These are phyloP conservation scores for Leptographium radiaticola DNA, from an alignment of 2,329 filamentous ascomycete genomes.

Conservation along the genomic window DNA sequence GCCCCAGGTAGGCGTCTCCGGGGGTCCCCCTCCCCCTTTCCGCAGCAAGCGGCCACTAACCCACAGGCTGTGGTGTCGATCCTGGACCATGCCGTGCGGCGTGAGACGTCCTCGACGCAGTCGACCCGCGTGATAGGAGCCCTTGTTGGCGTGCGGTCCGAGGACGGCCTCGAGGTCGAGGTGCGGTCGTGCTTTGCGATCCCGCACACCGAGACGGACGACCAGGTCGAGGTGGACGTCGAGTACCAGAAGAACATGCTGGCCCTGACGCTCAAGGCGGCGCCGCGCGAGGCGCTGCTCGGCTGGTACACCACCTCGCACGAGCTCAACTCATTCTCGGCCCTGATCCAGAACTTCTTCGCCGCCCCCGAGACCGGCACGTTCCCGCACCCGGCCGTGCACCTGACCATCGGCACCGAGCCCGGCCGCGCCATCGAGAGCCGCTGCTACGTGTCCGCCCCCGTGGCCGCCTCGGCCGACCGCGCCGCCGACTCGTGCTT, in stretches of 20 bases:
- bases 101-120: constrained; percentile 61
- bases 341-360: constrained; percentile 99
- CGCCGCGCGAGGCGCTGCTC: constrained; percentile 84
- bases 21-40: not conserved
- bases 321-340: constrained; percentile 96
- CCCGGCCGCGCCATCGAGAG: constrained; percentile 82
- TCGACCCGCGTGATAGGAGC: constrained; percentile 95
- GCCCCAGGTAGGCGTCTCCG: constrained; percentile 58
- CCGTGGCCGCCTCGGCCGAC: constrained; percentile 89
- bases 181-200: constrained; percentile 96
- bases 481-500: constrained; percentile 90
- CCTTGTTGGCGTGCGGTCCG: constrained; percentile 79
- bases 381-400: constrained; percentile 92
- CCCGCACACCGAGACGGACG: constrained; percentile 93
- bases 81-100: constrained; percentile 86
- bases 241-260: constrained; percentile 99
- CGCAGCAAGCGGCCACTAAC: not conserved
- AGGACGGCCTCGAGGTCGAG: constrained; percentile 94
- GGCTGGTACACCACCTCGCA: constrained; percentile 97
- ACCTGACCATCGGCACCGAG: constrained; percentile 86
- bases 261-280: constrained; percentile 81
- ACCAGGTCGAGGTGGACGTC: constrained; percentile 98
- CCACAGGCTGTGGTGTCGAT: constrained; percentile 56
- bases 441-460: constrained; percentile 87
- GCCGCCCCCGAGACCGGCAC: constrained; percentile 92